Percentiles rank a stretch among this genome's conserved stretches.
Evolutionary conservation across 1,284 basidiomycete genomes (phyloP).

Genomic region (Omphalotus olearius): DNA sequence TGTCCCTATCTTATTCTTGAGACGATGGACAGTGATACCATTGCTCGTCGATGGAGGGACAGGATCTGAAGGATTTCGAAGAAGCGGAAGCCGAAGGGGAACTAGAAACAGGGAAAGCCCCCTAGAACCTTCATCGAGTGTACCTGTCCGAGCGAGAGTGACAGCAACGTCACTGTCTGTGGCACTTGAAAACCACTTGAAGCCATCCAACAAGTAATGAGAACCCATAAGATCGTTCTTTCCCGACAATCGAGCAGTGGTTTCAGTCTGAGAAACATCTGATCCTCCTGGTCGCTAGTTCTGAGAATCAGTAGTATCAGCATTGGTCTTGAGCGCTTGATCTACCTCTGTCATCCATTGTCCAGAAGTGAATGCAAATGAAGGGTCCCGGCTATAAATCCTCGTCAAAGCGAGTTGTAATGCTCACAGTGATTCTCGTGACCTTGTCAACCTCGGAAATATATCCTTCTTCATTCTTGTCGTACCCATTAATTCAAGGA

Average conservation of each 20-base stretch:
- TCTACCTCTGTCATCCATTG: constrained; percentile 82
- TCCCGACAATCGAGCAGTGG: constrained; percentile 42
- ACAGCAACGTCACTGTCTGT: constrained; percentile 73
- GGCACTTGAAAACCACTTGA: constrained; percentile 85
- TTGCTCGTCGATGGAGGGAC: constrained; percentile 53
- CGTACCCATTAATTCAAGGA: constrained; percentile 64
- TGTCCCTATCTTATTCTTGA: constrained; percentile 81
- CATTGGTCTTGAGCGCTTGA: not conserved
- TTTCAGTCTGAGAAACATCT: constrained; percentile 76
- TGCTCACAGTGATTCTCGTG: constrained; percentile 3
- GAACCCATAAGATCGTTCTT: constrained; percentile 39
- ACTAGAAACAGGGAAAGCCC: constrained; percentile 71
- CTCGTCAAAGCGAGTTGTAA: not conserved
- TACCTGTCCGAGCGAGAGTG: constrained; percentile 68
- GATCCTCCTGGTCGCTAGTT: constrained; percentile 69
- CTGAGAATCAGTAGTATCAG: constrained; percentile 3
- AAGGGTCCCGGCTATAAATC: constrained; percentile 53
- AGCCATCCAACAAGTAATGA: constrained; percentile 57
- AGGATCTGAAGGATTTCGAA: constrained; percentile 34
- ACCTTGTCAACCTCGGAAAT: constrained; percentile 60
- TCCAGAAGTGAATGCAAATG: constrained; percentile 64
- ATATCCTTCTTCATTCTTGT: constrained; percentile 53
- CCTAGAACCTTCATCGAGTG: constrained; percentile 46
- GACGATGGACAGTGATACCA: constrained; percentile 66
- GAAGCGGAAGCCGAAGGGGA: constrained; percentile 53